Evolutionary conservation across 75 land plant species (phyloP).

Genomic region (Larix kaempferi): DNA sequence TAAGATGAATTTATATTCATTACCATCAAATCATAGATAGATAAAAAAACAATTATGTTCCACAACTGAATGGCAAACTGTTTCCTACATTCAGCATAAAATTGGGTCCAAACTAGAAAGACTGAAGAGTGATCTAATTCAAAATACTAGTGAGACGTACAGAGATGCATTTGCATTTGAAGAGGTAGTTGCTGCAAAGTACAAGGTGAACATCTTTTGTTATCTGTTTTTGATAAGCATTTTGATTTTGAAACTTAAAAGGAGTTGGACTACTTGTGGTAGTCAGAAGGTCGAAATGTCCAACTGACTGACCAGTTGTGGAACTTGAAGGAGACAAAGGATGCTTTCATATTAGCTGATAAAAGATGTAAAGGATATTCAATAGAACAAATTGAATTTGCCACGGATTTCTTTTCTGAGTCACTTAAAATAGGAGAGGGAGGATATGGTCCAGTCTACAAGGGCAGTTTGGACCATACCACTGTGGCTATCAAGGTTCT

Average conservation of each 20-base stretch:
- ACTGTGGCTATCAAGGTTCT: conserved; percentile 71
- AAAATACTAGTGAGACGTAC: not conserved
- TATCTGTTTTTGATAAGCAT: not conserved
- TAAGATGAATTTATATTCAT: no score
- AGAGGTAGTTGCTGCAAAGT: not conserved
- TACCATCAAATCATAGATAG: not conserved
- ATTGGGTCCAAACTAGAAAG: conserved; percentile 10
- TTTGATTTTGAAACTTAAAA: not conserved
- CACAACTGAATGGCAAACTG: not conserved
- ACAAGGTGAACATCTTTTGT: not conserved
- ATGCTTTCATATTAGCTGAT: conserved; percentile 20
- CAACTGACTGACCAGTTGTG: not conserved
- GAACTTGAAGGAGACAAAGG: conserved; percentile 25
- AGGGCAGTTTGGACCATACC: conserved; percentile 48
- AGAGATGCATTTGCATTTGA: not conserved
- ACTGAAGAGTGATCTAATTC: not conserved
- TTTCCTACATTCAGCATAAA: conserved; percentile 19
- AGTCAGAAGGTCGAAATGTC: not conserved
- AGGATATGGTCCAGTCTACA: conserved; percentile 66
- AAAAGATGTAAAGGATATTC: conserved; percentile 25
- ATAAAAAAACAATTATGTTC: not conserved
- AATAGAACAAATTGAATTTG: conserved; percentile 41
- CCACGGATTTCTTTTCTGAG: conserved; percentile 34
- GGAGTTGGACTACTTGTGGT: not conserved
- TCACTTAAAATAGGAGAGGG: conserved; percentile 47